Base-by-base conservation (phyloP, 345 rosid genomes). In the Trapa bicornis region DNA sequence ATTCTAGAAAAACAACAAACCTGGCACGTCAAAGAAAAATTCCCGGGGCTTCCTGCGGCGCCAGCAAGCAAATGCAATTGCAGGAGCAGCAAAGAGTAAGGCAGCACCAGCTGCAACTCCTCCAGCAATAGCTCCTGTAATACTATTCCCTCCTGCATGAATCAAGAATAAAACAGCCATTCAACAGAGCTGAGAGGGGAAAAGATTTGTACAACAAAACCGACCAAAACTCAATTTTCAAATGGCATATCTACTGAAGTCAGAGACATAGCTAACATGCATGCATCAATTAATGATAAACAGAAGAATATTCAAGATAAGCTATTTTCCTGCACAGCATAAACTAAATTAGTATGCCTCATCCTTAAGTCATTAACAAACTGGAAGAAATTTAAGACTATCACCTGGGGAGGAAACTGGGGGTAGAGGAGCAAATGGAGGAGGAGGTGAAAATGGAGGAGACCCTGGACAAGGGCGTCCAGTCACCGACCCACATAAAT, bases 41-140 rank as follows among this genome's bases (percentile, higher is more conserved):
- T 94, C 97, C 70, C 70, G 89, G 39, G 97, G 96, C 74, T 84
- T 94, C 77, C 97, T 85, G 71, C 99, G 82, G 29, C 85, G 92
- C 96, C 96, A 94, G 92, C 89, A 89, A 65, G 99, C 97, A 84
- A 94, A 94, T 54, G 96, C 92, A 67, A 94, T 80, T 61, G 97
- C 99, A 71, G 99, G 99, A 43, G 97, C 97, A 64, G 97, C 99
- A 84, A 89, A 94, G 52, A 94, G 75, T 70, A 94, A 79, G 38
- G 99, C 97, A 72, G 97, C 97, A 81, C 97, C 97, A 53, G 97
- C 99, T 47, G 99, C 97, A 65, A 94, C 99, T 82, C 99, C 99
- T 65, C 99, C 99, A 33, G 97, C 99, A 68, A 94, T 94, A 37
- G 97, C 99, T 75, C 92, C 96, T 65, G 99, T 94, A 29, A 80